Evolutionary conservation across 495 filamentous ascomycete species (phyloP).

Genomic region (Xylaria acuta): DNA sequence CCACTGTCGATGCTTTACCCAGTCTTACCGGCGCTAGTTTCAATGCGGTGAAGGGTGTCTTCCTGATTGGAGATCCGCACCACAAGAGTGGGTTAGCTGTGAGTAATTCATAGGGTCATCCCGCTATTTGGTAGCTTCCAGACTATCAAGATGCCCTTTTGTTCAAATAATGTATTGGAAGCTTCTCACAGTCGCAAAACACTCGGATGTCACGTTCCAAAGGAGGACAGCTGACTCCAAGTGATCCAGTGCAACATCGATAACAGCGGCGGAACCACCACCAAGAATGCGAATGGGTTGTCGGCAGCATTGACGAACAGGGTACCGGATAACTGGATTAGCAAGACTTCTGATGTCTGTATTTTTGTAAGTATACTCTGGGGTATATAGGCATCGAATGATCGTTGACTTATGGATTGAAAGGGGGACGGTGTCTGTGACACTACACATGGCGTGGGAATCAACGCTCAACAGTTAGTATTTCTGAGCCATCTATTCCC

Average conservation of each 20-base stretch:
- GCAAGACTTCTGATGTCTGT: conserved; percentile 9
- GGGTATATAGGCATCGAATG: background rate
- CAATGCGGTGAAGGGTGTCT: conserved; percentile 20
- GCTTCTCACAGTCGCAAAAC: no score
- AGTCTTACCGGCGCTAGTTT: background rate
- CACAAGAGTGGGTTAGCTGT: background rate
- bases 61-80: conserved; percentile 14
- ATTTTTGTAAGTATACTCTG: conserved; percentile 17
- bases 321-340: conserved; percentile 12
- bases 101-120: background rate
- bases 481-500: background rate
- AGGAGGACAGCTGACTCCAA: background rate
- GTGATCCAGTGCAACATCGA: conserved; percentile 11
- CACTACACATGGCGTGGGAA: conserved; percentile 1
- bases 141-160: background rate
- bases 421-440: conserved; percentile 17
- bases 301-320: background rate
- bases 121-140: background rate
- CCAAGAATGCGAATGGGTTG: no score
- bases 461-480: conserved; percentile 1
- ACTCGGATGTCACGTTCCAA: no score
- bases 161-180: background rate
- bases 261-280: no score
- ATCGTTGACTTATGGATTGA: background rate
- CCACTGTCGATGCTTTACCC: background rate